Conservation (phyloP, 306 rosid species). For the Prunus padus region DNA sequence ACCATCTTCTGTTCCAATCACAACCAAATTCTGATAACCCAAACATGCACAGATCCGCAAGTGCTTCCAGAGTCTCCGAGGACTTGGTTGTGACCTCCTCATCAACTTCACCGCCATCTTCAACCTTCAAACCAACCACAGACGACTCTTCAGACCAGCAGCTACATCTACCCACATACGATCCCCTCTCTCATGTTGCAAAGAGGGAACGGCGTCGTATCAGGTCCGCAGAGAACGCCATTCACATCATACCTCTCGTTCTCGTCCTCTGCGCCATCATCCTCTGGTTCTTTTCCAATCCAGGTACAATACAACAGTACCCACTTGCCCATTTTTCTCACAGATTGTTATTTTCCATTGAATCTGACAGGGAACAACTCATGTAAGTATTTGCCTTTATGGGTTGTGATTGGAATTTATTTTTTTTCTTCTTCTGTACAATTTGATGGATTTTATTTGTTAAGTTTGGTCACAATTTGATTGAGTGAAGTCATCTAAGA, state of each 20-base stretch:
- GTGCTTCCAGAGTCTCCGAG: slow-evolving; percentile 25
- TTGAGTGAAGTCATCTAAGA: neutral
- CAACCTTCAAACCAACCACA: slow-evolving; percentile 12
- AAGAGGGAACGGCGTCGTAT: slow-evolving; percentile 53
- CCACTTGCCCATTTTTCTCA: neutral
- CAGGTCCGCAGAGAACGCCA: slow-evolving; percentile 56
- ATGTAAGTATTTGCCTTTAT: neutral
- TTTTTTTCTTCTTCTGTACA: neutral
- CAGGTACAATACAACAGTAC: slow-evolving; percentile 20
- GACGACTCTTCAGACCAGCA: slow-evolving; percentile 34
- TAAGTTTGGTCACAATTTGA: neutral
- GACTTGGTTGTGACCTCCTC: slow-evolving; percentile 13
- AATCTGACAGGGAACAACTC: neutral
- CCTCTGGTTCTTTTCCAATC: slow-evolving; percentile 87
- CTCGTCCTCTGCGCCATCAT: slow-evolving; percentile 69
- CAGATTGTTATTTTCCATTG: neutral
- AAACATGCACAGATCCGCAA: slow-evolving; percentile 46
- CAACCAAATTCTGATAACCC: neutral
- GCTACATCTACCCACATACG: slow-evolving; percentile 57
- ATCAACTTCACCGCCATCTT: slow-evolving; percentile 15
- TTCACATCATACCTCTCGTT: slow-evolving; percentile 82
- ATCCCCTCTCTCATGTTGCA: slow-evolving; percentile 75
- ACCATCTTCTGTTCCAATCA: neutral
- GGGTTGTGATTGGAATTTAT: neutral
- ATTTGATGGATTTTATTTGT: neutral